Evolutionary conservation across 805 yeast genomes (phyloP).

Genomic region (Tetrapisispora pingtungensis): DNA sequence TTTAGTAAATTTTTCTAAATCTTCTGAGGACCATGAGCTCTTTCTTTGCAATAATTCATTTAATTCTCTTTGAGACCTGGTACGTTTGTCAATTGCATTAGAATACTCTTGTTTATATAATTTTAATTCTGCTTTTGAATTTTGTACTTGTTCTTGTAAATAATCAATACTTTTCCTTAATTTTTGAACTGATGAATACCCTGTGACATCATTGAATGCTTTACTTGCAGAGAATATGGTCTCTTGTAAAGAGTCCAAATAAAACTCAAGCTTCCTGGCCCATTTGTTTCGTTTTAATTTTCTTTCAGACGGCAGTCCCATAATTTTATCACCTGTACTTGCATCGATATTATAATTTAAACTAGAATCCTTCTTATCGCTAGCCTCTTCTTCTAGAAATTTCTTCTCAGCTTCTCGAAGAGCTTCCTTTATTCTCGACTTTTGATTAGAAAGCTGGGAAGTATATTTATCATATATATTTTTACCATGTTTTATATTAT

Average conservation of each 20-base stretch:
- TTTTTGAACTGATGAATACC: conserved; percentile 71
- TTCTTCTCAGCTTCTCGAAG: conserved; percentile 31
- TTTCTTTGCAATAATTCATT: conserved; percentile 83
- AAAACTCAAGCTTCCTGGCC: conserved; percentile 38
- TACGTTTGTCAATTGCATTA: conserved; percentile 52
- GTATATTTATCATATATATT: conserved; percentile 8
- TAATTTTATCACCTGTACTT: conserved; percentile 22
- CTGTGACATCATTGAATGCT: conserved; percentile 82
- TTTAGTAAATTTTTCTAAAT: conserved; percentile 75
- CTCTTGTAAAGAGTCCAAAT: conserved; percentile 46
- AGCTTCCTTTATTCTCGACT: conserved; percentile 26
- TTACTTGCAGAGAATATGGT: conserved; percentile 51
- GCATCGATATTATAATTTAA: conserved; percentile 32
- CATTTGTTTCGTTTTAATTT: conserved; percentile 33
- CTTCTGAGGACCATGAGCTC: conserved; percentile 67
- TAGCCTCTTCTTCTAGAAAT: conserved; percentile 23
- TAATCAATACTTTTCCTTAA: conserved; percentile 51
- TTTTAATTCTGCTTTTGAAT: conserved; percentile 40
- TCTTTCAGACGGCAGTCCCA: conserved; percentile 37
- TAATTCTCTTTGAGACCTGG: conserved; percentile 69
- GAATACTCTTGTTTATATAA: conserved; percentile 42
- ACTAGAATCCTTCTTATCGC: conserved; percentile 24
- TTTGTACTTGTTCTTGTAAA: conserved; percentile 42
- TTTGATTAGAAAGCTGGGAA: conserved; percentile 13
- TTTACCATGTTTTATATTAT: conserved; percentile 4